Conservation (phyloP, 192 early-diverging fungal genomes). For the Linnemannia hyalina region DNA sequence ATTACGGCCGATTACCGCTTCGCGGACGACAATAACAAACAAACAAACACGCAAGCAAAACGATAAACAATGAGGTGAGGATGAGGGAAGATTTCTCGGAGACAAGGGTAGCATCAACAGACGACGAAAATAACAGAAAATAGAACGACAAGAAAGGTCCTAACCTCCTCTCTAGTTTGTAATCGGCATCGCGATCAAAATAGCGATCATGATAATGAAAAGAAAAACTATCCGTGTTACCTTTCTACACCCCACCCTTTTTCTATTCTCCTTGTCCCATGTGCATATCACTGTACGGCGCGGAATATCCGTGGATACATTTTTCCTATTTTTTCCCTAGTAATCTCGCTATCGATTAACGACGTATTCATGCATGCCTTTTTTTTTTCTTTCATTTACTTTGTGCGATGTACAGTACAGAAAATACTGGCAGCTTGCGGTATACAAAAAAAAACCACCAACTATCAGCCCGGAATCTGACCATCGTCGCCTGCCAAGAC, state of each 20-base stretch:
- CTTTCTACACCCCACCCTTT: neutral
- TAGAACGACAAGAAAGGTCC: conserved; percentile 6
- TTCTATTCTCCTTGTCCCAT: neutral
- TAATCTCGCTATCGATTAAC: no score
- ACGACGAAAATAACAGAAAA: neutral
- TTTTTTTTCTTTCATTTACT: neutral
- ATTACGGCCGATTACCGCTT: neutral
- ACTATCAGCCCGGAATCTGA: neutral
- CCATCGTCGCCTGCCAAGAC: neutral
- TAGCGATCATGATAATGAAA: neutral
- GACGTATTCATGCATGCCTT: no score
- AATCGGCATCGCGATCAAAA: conserved; percentile 7
- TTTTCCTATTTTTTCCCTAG: no score
- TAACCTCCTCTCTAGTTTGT: neutral
- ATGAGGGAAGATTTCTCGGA: neutral
- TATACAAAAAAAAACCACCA: conserved; percentile 1
- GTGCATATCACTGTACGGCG: neutral
- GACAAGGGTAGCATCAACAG: neutral
- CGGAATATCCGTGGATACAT: no score
- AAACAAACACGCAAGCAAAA: neutral
- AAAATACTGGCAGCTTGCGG: no score
- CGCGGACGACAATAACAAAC: neutral
- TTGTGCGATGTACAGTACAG: no score
- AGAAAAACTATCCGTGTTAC: neutral
- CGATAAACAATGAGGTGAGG: neutral